These are phyloP conservation scores for Alternaria brassicae DNA, from an alignment of 2,329 filamentous ascomycete genomes.

Conservation along the genomic window DNA sequence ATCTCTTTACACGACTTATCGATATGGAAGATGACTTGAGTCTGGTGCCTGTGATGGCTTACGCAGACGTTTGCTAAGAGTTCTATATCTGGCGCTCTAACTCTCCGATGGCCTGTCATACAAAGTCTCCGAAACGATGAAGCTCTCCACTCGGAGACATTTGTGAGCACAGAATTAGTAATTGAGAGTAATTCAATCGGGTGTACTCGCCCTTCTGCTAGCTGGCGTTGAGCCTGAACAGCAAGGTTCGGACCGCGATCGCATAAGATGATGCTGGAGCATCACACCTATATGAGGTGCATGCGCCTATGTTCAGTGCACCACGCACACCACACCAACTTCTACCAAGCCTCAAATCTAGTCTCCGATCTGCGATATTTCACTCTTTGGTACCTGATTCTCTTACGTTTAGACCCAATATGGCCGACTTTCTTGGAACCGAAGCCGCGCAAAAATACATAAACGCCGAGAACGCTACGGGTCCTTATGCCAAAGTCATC, in stretches of 20 bases:
- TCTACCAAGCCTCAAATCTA: not conserved
- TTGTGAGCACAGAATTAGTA: not conserved
- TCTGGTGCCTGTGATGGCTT: not conserved
- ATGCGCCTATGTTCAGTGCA: not conserved
- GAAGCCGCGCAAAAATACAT: constrained; percentile 27
- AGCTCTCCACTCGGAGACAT: not conserved
- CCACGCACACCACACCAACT: not conserved
- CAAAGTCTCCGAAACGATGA: not conserved
- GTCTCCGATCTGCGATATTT: no score
- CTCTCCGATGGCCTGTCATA: not conserved
- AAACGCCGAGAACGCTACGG: constrained; percentile 29
- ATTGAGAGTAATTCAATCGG: not conserved
- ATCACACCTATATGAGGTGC: not conserved
- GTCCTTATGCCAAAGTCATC: constrained; percentile 26
- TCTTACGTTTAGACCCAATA: not conserved
- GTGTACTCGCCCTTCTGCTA: not conserved
- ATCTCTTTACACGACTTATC: not conserved
- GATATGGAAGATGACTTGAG: not conserved
- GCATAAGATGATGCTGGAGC: not conserved
- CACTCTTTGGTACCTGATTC: not conserved
- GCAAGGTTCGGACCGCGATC: not conserved
- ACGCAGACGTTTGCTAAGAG: not conserved
- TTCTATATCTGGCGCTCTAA: not conserved
- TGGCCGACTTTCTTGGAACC: constrained; percentile 3
- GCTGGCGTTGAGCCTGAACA: not conserved